Evolutionary conservation across 495 filamentous ascomycete species (phyloP).

Genomic region (Glonium stellatum): DNA sequence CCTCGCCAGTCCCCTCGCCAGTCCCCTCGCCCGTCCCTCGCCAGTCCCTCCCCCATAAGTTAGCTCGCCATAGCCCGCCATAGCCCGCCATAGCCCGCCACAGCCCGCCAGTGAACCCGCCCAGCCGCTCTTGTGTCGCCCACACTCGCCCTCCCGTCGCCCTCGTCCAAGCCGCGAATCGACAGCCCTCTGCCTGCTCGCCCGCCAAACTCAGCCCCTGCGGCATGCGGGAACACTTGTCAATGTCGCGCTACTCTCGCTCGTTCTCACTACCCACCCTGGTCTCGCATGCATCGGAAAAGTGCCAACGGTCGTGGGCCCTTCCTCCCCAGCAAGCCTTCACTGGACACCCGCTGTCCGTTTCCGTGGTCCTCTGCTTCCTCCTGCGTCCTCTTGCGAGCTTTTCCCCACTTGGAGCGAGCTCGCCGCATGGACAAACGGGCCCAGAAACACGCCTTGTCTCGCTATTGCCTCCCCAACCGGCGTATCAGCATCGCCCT

Average conservation of each 20-base stretch:
- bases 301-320: neutral
- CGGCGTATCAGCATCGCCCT: neutral
- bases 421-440: neutral
- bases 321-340: neutral
- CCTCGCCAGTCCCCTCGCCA: too few relatives aligned
- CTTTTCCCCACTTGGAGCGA: neutral
- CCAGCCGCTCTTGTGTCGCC: too few relatives aligned
- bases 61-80: too few relatives aligned
- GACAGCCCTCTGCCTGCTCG: neutral
- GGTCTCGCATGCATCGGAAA: constrained; percentile 1
- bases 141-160: neutral
- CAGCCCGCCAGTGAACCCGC: too few relatives aligned
- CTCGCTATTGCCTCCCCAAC: neutral
- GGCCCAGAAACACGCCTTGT: neutral
- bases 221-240: neutral
- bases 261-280: neutral
- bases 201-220: neutral
- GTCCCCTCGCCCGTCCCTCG: too few relatives aligned
- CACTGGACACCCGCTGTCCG: neutral
- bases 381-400: too few relatives aligned
- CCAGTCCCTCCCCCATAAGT: too few relatives aligned
- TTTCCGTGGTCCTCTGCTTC: neutral
- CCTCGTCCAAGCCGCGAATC: neutral
- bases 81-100: too few relatives aligned
- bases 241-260: neutral